These are phyloP conservation scores for Sporisorium graminicola DNA, from an alignment of 1,284 basidiomycete species.

Conservation along the genomic window DNA sequence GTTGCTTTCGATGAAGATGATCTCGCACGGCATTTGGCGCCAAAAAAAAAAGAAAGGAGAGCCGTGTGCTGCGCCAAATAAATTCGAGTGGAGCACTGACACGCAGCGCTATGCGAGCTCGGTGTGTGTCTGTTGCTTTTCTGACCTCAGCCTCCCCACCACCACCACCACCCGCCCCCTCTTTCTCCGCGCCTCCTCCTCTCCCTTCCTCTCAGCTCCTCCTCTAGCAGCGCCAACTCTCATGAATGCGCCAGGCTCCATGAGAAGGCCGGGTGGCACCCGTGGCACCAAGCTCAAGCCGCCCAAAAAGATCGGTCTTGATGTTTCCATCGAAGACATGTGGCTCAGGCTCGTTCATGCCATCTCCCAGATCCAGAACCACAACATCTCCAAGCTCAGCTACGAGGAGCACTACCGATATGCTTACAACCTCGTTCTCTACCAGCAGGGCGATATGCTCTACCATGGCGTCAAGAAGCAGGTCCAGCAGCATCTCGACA, in stretches of 20 bases:
- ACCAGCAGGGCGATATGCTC: constrained; percentile 84
- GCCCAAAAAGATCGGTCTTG: constrained; percentile 61
- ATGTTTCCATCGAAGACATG: constrained; percentile 63
- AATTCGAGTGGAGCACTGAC: constrained; percentile 2
- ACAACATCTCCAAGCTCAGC: constrained; percentile 90
- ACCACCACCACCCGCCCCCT: neutral
- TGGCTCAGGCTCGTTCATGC: constrained; percentile 84
- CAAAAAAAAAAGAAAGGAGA: too few species aligned
- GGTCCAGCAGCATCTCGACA: constrained; percentile 84
- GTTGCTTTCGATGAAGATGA: neutral
- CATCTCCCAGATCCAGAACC: constrained; percentile 93
- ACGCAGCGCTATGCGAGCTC: neutral
- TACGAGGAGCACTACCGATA: constrained; percentile 90
- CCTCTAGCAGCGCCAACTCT: neutral
- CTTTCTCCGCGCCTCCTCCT: neutral
- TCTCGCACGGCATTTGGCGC: constrained; percentile 15
- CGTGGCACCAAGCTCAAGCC: constrained; percentile 52
- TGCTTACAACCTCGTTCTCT: constrained; percentile 66
- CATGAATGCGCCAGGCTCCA: constrained; percentile 53
- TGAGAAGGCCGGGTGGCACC: constrained; percentile 42
- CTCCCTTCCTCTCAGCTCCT: neutral
- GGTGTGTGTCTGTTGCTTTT: neutral
- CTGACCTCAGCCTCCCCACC: neutral
- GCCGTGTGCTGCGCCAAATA: neutral
- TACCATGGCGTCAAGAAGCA: constrained; percentile 88